Conservation (phyloP, 2,329 filamentous ascomycete genomes). For the Aspergillus pseudoterreus region DNA sequence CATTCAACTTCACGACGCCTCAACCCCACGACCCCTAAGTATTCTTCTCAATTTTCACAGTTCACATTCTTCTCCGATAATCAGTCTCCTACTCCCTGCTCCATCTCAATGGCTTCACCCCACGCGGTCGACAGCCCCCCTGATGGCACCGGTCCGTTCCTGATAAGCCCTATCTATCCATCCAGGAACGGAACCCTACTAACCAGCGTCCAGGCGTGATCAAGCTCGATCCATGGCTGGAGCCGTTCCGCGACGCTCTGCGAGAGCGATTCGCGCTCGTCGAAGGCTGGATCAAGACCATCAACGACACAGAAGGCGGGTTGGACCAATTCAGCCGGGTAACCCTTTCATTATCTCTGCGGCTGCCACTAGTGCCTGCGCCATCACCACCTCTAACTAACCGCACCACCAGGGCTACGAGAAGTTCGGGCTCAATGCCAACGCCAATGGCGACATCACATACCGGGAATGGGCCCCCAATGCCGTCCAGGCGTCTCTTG, state of each 20-base stretch:
- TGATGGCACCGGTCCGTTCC: slow-evolving; percentile 29
- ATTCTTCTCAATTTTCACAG: not conserved
- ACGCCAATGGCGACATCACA: slow-evolving; percentile 74
- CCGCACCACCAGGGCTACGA: slow-evolving; percentile 65
- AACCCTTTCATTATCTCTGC: slow-evolving; percentile 19
- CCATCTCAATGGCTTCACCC: slow-evolving; percentile 18
- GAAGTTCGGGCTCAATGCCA: slow-evolving; percentile 78
- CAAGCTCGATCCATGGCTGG: slow-evolving; percentile 82
- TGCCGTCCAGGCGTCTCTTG: slow-evolving; percentile 75
- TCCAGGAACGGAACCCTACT: not conserved
- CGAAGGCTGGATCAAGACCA: slow-evolving; percentile 79
- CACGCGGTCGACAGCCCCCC: slow-evolving; percentile 6
- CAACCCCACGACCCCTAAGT: not conserved
- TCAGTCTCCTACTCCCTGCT: not conserved
- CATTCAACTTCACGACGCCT: not conserved
- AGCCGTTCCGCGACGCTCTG: slow-evolving; percentile 75
- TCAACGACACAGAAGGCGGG: slow-evolving; percentile 81
- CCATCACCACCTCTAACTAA: not conserved
- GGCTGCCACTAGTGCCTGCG: not conserved
- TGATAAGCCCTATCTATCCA: not conserved
- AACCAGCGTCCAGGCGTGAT: slow-evolving; percentile 65
- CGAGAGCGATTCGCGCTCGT: slow-evolving; percentile 73
- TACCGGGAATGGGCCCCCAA: slow-evolving; percentile 98
- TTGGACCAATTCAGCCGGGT: slow-evolving; percentile 88
- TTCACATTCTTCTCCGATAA: not conserved